A percentile compares a stretch with the other conserved stretches of the same genome.
Conservation (phyloP, 1,284 basidiomycete genomes). For the Volvariella surrecta region DNA sequence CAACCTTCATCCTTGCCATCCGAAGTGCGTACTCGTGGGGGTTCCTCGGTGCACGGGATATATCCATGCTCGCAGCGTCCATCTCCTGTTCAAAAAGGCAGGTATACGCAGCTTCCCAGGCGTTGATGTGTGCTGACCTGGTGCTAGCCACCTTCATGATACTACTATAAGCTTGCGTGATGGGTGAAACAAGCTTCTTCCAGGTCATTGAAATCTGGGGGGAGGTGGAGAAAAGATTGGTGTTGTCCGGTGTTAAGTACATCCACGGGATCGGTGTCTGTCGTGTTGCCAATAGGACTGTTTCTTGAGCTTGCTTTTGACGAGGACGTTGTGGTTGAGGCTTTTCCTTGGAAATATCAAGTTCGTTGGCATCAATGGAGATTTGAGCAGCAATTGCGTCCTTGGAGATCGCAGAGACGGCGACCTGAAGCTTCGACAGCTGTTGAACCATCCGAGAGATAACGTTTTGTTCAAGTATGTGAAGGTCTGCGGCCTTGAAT, state of each 20-base stretch:
- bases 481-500: constrained; percentile 53
- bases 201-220: constrained; percentile 24
- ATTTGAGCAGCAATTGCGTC: constrained; percentile 7
- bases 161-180: constrained; percentile 28
- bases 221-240: constrained; percentile 22
- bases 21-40: constrained; percentile 38
- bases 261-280: constrained; percentile 13
- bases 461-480: constrained; percentile 57
- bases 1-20: constrained; percentile 36
- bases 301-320: constrained; percentile 7
- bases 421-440: constrained; percentile 22
- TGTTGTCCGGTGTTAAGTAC: constrained; percentile 17
- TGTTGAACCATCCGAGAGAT: constrained; percentile 40
- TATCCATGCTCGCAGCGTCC: constrained; percentile 23
- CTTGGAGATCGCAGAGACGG: constrained; percentile 19
- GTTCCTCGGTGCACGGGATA: constrained; percentile 23
- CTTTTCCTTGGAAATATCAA: too few relatives aligned
- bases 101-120: constrained; percentile 45
- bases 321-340: neutral
- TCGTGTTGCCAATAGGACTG: constrained; percentile 7
- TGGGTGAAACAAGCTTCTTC: constrained; percentile 21
- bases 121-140: constrained; percentile 39
- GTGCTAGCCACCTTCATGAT: constrained; percentile 27
- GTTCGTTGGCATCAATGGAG: constrained; percentile 2
- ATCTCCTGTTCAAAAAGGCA: constrained; percentile 41